phyloP scores from a whole-genome alignment of 2,329 filamentous ascomycete species.

The Exserohilum turcica region DNA sequence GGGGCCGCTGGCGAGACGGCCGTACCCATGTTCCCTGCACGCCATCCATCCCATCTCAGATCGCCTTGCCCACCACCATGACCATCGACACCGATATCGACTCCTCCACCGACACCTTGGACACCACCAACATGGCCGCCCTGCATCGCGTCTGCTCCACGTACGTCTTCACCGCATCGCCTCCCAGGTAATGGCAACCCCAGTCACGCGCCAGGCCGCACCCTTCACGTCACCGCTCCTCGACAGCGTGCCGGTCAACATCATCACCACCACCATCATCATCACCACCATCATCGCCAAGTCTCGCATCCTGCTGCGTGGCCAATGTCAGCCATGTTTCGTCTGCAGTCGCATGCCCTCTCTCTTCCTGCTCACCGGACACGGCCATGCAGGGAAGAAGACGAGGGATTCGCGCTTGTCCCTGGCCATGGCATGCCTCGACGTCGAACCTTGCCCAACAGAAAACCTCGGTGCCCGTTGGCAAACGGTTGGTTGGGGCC shows the following conservation, averaged over 20 bases:
- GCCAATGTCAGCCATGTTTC: neutral
- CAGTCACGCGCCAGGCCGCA: neutral
- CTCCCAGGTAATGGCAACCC: neutral
- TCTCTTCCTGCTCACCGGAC: neutral
- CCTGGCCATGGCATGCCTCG: no score
- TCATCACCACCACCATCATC: neutral
- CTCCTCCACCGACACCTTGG: slow-evolving; percentile 3
- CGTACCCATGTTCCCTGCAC: slow-evolving; percentile 18
- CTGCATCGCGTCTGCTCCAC: neutral
- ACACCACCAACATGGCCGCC: slow-evolving; percentile 1
- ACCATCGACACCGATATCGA: neutral
- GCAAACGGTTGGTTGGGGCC: neutral
- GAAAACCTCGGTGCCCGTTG: neutral
- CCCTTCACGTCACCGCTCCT: slow-evolving; percentile 3
- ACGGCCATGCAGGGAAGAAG: neutral
- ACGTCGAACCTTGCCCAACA: neutral
- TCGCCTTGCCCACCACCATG: slow-evolving; percentile 12
- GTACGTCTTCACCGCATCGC: slow-evolving; percentile 7
- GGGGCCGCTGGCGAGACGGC: slow-evolving; percentile 10
- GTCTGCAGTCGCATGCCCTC: neutral
- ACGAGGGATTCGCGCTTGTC: neutral
- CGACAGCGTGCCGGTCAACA: neutral
- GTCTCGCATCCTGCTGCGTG: neutral
- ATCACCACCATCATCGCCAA: neutral
- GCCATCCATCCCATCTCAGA: slow-evolving; percentile 2